Percentiles rank a stretch among this genome's conserved stretches.
Conservation (phyloP, 306 rosid species). For the Prinsepia uniflora region DNA sequence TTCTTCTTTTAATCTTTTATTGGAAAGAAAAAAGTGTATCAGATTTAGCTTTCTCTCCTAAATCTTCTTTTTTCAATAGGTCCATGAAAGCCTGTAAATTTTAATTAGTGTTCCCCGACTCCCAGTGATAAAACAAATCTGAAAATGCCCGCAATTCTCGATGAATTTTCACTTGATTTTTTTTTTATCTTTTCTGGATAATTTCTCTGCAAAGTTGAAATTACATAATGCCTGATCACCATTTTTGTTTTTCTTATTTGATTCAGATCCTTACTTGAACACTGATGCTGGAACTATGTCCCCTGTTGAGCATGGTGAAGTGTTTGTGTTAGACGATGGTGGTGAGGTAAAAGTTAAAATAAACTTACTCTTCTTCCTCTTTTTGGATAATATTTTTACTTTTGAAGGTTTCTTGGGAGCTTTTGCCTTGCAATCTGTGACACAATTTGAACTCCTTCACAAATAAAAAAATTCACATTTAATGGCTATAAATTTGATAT, state of each 20-base stretch:
- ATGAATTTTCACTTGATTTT: neutral
- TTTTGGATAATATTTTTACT: neutral
- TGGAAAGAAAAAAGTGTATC: neutral
- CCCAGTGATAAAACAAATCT: neutral
- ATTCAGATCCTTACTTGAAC: constrained; percentile 93
- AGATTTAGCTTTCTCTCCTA: constrained; percentile 14
- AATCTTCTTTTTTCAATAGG: neutral
- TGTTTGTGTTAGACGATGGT: constrained; percentile 87
- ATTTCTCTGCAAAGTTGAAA: too few species aligned
- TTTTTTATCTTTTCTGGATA: neutral
- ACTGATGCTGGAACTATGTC: constrained; percentile 99
- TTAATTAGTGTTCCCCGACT: neutral
- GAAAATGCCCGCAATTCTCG: constrained; percentile 9
- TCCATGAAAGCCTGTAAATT: constrained; percentile 2
- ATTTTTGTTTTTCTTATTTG: constrained; percentile 3
- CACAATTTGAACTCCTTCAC: neutral
- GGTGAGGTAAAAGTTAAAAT: constrained; percentile 62
- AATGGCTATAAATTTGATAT: neutral
- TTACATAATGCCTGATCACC: neutral
- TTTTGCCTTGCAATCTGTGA: neutral
- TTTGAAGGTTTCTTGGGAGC: neutral
- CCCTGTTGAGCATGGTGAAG: constrained; percentile 96
- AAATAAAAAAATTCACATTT: neutral
- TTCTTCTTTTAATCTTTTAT: neutral
- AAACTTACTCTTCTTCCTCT: constrained; percentile 7